Conservation (phyloP, 2,329 filamentous ascomycete genomes). For the Diaporthe citriasiana region DNA sequence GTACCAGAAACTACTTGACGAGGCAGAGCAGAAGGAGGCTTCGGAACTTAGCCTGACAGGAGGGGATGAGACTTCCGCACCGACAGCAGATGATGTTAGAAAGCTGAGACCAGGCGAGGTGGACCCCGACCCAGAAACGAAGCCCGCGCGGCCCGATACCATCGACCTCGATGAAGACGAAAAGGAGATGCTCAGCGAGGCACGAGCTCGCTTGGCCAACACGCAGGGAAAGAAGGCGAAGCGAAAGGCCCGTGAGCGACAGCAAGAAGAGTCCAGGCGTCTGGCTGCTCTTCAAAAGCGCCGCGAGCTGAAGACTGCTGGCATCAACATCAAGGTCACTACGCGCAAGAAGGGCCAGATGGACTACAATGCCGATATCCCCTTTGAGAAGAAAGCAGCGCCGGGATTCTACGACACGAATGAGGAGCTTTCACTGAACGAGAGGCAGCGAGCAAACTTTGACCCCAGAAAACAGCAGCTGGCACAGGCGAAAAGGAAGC, state of each 20-base stretch:
- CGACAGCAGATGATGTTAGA: conserved; percentile 92
- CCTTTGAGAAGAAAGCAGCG: conserved; percentile 93
- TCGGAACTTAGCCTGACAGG: conserved; percentile 86
- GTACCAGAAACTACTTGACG: conserved; percentile 96
- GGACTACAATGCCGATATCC: conserved; percentile 99
- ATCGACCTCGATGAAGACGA: conserved; percentile 99
- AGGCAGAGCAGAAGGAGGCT: conserved; percentile 90
- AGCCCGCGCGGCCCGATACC: conserved; percentile 94
- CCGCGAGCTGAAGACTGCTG: conserved; percentile 95
- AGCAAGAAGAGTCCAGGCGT: conserved; percentile 93
- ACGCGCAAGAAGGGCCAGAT: conserved; percentile 96
- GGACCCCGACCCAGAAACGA: conserved; percentile 97
- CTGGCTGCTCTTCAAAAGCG: conserved; percentile 94
- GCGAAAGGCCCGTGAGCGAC: conserved; percentile 93
- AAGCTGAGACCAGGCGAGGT: conserved; percentile 91
- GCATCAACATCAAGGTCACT: conserved; percentile 97
- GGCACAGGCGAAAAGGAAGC: conserved; percentile 89
- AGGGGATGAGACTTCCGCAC: conserved; percentile 87
- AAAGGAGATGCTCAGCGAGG: conserved; percentile 99
- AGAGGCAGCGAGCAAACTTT: conserved; percentile 85
- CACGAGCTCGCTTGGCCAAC: conserved; percentile 94
- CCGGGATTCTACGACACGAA: conserved; percentile 93
- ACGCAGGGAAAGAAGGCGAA: conserved; percentile 99
- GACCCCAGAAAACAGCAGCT: conserved; percentile 94
- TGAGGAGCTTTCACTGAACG: conserved; percentile 85